Evolutionary conservation across 495 filamentous ascomycete species (phyloP), one percentile per base, ranked within the genome.

Genomic region (Penicillium diatomitis): DNA sequence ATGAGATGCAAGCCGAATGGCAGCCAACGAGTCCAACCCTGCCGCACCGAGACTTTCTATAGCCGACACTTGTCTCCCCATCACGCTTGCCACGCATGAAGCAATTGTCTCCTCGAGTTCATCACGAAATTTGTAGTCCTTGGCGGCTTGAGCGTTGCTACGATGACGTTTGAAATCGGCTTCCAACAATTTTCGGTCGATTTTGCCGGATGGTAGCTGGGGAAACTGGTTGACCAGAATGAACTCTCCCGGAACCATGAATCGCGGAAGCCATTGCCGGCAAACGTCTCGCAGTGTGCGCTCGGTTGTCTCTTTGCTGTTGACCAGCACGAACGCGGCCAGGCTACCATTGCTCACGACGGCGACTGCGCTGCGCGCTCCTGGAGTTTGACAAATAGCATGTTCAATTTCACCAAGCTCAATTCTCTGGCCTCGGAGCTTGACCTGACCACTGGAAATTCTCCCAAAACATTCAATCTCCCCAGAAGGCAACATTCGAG

Each of bases 361-460:
- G 4, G 77, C 83, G 36, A 83, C 73, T 5, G 77, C 80, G 41
- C 68, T 72, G 35, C 66, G 69, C 12, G 80, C 73, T 4, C 72
- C 74, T 1, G 70, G 58, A 1, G 77, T 67, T 51, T 75, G 73
- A 44, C 79, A 62, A 4, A 85, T 73, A 10, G 78, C 80, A 47
- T 86, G 78, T 56, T 95, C 89, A 8, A 92, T 74, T 58, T 94
- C 88, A 2, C 87, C 88, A 2, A 95, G 79, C 55, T 95, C 88
- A 30, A 95, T 73, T 41, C 88, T 70, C 60, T 91, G 88, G 2
- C 88, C 88, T 27, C 86, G 74, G 5, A 95, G 67, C 57, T 95
- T 95, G 10, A 95, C 79, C 60, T 95, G 88, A 3, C 86, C 86
- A 12, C 76, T 75, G 6, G 74, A 69, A 12, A 95, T 83, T 28